A percentile compares a stretch with the other conserved stretches of the same genome.
Conservation (phyloP, 345 rosid species). For the Kandelia obovata region DNA sequence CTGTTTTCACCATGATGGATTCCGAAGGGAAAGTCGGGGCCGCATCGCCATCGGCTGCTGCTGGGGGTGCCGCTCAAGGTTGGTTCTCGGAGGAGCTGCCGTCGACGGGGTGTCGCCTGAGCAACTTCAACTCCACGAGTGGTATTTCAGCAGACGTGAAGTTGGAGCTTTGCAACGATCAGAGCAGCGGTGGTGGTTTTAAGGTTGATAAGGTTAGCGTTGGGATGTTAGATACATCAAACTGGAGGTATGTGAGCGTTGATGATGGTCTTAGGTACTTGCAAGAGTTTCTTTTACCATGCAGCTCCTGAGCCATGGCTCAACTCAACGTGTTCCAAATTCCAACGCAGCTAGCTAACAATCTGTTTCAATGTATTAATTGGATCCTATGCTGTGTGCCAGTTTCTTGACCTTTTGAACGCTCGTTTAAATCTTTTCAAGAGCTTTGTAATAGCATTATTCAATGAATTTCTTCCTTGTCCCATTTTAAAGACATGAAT, state of each 20-base stretch:
- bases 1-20: slow-evolving; percentile 45
- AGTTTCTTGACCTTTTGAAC: too few species aligned
- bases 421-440: too few species aligned
- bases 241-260: slow-evolving; percentile 47
- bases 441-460: too few species aligned
- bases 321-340: neutral
- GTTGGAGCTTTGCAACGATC: slow-evolving; percentile 14
- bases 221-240: slow-evolving; percentile 34
- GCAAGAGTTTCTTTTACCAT: slow-evolving; percentile 46
- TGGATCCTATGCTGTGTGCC: too few species aligned
- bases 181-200: neutral
- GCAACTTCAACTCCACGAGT: slow-evolving; percentile 12
- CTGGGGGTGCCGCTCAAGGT: slow-evolving; percentile 15
- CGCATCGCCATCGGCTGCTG: too few species aligned
- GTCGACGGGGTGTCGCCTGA: slow-evolving; percentile 33
- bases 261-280: slow-evolving; percentile 46
- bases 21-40: slow-evolving; percentile 20
- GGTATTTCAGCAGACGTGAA: slow-evolving; percentile 45
- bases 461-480: too few species aligned
- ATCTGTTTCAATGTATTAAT: too few species aligned
- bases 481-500: too few species aligned
- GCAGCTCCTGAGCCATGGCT: too few species aligned
- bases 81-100: slow-evolving; percentile 57
- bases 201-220: slow-evolving; percentile 33
- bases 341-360: neutral